These are phyloP conservation scores for Elongisporangium undulatum DNA, from an alignment of 352 stramenopile species.

Conservation along the genomic window DNA sequence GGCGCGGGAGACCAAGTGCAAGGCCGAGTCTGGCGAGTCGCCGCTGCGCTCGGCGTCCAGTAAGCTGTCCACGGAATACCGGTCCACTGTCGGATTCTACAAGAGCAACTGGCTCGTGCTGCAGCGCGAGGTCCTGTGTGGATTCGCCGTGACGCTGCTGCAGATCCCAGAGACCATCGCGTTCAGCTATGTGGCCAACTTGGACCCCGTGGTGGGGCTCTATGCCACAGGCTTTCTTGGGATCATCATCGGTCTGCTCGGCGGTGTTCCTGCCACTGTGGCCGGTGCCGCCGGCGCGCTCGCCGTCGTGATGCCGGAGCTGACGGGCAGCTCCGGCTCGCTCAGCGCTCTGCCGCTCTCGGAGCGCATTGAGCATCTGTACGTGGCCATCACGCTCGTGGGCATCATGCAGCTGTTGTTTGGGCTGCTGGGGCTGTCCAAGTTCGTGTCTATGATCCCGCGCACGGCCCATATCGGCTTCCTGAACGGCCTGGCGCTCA, in stretches of 20 bases:
- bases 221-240: slow-evolving; percentile 92
- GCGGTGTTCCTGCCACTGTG: slow-evolving; percentile 85
- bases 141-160: slow-evolving; percentile 87
- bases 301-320: slow-evolving; percentile 87
- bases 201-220: slow-evolving; percentile 85
- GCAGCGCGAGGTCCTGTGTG: slow-evolving; percentile 80
- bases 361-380: slow-evolving; percentile 81
- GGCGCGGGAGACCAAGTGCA: not conserved
- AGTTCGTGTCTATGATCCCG: slow-evolving; percentile 91
- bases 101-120: slow-evolving; percentile 41
- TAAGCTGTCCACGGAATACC: slow-evolving; percentile 20
- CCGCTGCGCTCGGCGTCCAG: not conserved
- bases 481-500: slow-evolving; percentile 92
- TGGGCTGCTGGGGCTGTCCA: slow-evolving; percentile 77
- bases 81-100: slow-evolving; percentile 44
- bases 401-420: slow-evolving; percentile 85
- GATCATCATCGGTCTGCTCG: slow-evolving; percentile 84
- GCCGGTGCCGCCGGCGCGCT: slow-evolving; percentile 88
- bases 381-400: slow-evolving; percentile 82
- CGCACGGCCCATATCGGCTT: slow-evolving; percentile 95
- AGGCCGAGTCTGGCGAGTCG: not conserved
- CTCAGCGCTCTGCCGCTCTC: slow-evolving; percentile 56
- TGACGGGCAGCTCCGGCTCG: slow-evolving; percentile 51
- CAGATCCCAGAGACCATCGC: slow-evolving; percentile 93
- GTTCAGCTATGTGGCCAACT: slow-evolving; percentile 90